These are phyloP conservation scores for Cladosporium sp. DNA, from an alignment of 2,329 filamentous ascomycete species.

Conservation along the genomic window DNA sequence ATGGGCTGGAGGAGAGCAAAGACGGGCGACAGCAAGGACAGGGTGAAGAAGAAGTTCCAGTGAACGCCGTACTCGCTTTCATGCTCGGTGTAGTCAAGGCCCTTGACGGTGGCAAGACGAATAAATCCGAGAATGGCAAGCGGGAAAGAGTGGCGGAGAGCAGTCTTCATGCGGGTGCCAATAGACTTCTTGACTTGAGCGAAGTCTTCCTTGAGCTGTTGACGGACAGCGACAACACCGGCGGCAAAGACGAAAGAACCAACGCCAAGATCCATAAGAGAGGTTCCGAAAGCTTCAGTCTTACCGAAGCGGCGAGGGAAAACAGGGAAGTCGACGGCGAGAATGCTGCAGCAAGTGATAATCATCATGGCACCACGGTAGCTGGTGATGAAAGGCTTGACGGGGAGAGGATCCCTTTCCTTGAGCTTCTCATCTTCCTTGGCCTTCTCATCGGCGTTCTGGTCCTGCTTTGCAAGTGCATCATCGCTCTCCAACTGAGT, in stretches of 20 bases:
- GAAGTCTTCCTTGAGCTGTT: slow-evolving; percentile 65
- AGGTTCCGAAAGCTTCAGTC: slow-evolving; percentile 98
- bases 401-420: slow-evolving; percentile 59
- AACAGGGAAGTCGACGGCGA: slow-evolving; percentile 93
- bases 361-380: slow-evolving; percentile 93
- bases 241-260: slow-evolving; percentile 96
- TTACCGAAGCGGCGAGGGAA: slow-evolving; percentile 96
- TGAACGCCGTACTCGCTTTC: slow-evolving; percentile 97
- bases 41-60: slow-evolving; percentile 99
- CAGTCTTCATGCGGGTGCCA: slow-evolving; percentile 60
- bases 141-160: slow-evolving; percentile 78
- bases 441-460: slow-evolving; percentile 22
- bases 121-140: slow-evolving; percentile 77
- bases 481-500: slow-evolving; percentile 36
- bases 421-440: slow-evolving; percentile 22
- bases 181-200: slow-evolving; percentile 50
- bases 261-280: slow-evolving; percentile 97
- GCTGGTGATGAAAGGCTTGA: slow-evolving; percentile 88
- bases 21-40: slow-evolving; percentile 84
- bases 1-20: slow-evolving; percentile 78
- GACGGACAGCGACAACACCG: slow-evolving; percentile 83
- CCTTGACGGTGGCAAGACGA: slow-evolving; percentile 85
- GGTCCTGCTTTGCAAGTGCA: slow-evolving; percentile 21
- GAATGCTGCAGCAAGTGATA: slow-evolving; percentile 82
- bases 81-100: slow-evolving; percentile 93